phyloP scores from a whole-genome alignment of 352 stramenopile genomes.

The Phytophthora cajani region DNA sequence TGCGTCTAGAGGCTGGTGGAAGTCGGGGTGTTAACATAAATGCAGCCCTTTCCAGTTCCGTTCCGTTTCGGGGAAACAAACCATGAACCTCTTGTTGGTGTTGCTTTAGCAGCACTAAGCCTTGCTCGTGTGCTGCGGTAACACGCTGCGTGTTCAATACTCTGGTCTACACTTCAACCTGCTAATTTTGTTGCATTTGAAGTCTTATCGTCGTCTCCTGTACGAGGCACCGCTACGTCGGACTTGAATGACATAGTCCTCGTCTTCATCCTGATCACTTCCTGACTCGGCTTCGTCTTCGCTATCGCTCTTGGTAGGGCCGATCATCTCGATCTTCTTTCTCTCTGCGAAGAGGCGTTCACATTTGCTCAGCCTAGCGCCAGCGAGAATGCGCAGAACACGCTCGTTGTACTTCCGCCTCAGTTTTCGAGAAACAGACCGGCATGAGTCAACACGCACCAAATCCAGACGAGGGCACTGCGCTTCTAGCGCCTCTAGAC shows the following conservation, averaged over 20 bases:
- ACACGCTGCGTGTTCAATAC: neutral
- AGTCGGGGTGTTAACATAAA: conserved; percentile 61
- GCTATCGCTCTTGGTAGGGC: conserved; percentile 40
- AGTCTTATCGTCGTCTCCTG: conserved; percentile 17
- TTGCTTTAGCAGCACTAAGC: neutral
- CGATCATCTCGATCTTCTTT: conserved; percentile 48
- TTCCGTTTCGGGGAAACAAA: conserved; percentile 55
- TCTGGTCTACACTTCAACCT: neutral
- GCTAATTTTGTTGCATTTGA: neutral
- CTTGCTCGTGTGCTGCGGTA: neutral
- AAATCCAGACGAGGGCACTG: conserved; percentile 50
- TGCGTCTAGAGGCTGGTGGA: conserved; percentile 57
- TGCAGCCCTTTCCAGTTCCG: conserved; percentile 72
- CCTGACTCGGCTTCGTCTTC: conserved; percentile 41
- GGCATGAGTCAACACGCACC: conserved; percentile 76
- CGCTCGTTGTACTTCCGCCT: conserved; percentile 49
- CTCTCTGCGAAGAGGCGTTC: conserved; percentile 46
- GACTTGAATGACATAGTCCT: conserved; percentile 35
- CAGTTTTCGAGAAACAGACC: conserved; percentile 61
- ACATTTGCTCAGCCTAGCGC: conserved; percentile 34
- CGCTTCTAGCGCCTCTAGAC: conserved; percentile 48
- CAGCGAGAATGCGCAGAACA: conserved; percentile 21
- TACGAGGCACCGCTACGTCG: conserved; percentile 13
- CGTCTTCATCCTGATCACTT: conserved; percentile 21
- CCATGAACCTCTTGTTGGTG: conserved; percentile 21